Evolutionary conservation across 1,284 basidiomycete species (phyloP), one percentile per base, ranked within the genome.

Genomic region (Ganoderma lingzhi): DNA sequence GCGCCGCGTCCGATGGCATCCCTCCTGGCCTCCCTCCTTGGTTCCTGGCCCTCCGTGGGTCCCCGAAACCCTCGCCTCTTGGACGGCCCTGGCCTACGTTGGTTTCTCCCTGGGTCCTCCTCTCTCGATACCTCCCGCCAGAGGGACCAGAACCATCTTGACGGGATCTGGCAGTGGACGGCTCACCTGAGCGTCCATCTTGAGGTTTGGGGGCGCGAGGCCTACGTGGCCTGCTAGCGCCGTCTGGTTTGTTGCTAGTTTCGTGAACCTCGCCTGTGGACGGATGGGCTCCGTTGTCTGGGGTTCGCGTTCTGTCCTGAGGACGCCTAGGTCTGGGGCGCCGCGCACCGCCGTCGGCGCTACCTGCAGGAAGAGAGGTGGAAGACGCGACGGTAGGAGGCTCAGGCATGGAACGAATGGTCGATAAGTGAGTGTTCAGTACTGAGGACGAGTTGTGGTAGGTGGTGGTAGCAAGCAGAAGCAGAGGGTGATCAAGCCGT

Each of bases 221-320:
- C 70, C 51, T 71, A 30, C 64, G 67, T 37, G 69, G 65, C 72
- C 65, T 71, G 30, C 72, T 65, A 67, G 70, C 70, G 67, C 70
- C 67, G 17, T 70, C 66, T 59, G 51, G 55, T 41, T 56, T 65
- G 51, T 44, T 42, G 42, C 45, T 55, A 12, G 35, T 9, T 5
- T 67, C 63, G 9, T 58, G 19, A 12, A 60, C 64, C 55, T 32
- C 55, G n/a, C n/a, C 61, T 15, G 44, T 8, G 5, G 64, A 12
- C n/a, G 56, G 61, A 39, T 39, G 51, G 37, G 67, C 44, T 17
- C 37, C 63, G 19, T 59, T 59, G 55, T 70, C 70, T 66, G 66
- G 66, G 30, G 66, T 42, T 30, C 55, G 59, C 42, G 39, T 17
- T 42, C 58, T 48, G 55, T 65, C 41, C 60, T 69, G 55, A 17